Base-by-base conservation (phyloP, 2,329 filamentous ascomycete genomes). In the Fusarium sarcochroum region DNA sequence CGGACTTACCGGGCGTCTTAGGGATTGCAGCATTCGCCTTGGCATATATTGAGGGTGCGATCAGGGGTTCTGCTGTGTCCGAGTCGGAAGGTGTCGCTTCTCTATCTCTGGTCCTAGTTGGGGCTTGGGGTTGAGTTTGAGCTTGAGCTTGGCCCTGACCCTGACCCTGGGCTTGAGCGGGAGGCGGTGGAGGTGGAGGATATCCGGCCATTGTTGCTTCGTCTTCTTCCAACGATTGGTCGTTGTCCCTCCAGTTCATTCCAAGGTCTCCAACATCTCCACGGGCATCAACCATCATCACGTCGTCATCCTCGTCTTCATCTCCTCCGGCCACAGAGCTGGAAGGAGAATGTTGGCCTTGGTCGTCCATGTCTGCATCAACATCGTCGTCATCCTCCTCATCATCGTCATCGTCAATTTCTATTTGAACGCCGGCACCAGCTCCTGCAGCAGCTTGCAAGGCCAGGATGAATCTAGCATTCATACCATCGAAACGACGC, bases 141-240 rank as follows among this genome's bases (percentile, higher is more conserved):
- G 85, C 82, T 40, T 86, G 86, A 20, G 70, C 60, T 18, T n/a
- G 50, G 20, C 11, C 61, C 10, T 44, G 30, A 40, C 80, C 61
- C 13, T 44, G 32, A 40, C 80, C 79, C 21, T 80, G 77, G 45
- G 85, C 83, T 46, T 86, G 85, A 18, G 70, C 67, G 27, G 89
- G 87, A 23, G 89, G 89, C 8, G 91, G 91, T 1, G 89, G 87
- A 8, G 87, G 87, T 1, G 87, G 86, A 7, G 90, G 86, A 45
- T 94, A 93, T 20, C 91, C 92, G 54, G 91, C 91, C 74, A 93
- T 85, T 17, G 93, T 93, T 30, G 92, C 91, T 78, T 96, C 92
- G 68, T 91, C 88, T 54, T 90, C 87, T 75, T 94, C 92, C 44
- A 93, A 82, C 27, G 90, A 89, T 67, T 92, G 89, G 30, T 92